Evolutionary conservation across 257 asterid genomes (phyloP), one percentile per base, ranked within the genome.

Genomic region (Petunia axillaris): DNA sequence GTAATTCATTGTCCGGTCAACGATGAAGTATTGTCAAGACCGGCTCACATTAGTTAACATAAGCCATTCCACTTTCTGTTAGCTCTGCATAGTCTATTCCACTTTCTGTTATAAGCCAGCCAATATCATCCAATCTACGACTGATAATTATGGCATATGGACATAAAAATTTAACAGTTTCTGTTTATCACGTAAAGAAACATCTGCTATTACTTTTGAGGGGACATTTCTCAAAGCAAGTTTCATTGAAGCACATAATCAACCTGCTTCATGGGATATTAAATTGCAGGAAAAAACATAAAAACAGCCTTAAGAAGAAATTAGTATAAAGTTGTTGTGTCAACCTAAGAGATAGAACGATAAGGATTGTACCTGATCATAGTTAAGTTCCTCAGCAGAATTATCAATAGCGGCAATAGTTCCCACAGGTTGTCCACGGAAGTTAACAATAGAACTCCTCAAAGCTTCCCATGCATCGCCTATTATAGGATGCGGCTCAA

Each of bases 391-490:
- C 80, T 94, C 98, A 10, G 85, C 54, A 4, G 98, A 91, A 68
- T 93, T 91, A 88, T 94, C 98, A 87, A 91, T 58, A 0, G 98
- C 98, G 39, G 98, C 98, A 79, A 94, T 90, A 35, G 98, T 94
- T 74, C 98, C 98, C 1, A 94, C 98, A 0, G 98, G 98, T 73
- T 89, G 96, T 36, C 89, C 94, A 0, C 94, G 93, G 81, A 91
- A 94, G 81, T 89, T 88, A 79, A 94, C 98, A 7, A 88, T 80
- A 0, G 98, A 93, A 2, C 90, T 88, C 80, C 93, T 93, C 93
- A 94, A 88, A 60, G 98, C 86, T 37, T 82, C 92, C 98, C 98
- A 93, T 2, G 98, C 98, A 84, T 94, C 98, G 0, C 94, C 86
- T 71, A 94, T 90, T 2, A 91, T 78, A 14, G 97, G 97, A 54